Evolutionary conservation across 306 rosid genomes (phyloP).

Genomic region (Astragalus glycyphyllos): DNA sequence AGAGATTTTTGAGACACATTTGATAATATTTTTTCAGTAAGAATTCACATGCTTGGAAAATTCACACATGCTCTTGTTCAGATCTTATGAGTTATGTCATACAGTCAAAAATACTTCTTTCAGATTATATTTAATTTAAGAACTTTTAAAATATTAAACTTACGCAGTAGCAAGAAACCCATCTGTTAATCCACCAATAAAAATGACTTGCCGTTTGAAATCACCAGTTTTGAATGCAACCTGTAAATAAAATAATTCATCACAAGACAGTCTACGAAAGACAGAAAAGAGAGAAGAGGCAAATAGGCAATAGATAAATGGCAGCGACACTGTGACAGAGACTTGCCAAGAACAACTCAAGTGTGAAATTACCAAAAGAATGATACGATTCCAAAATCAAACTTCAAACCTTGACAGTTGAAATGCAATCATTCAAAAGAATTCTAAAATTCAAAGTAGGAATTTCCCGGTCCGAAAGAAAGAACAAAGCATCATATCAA

Average conservation of each 20-base stretch:
- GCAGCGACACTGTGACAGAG: neutral
- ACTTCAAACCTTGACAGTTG: neutral
- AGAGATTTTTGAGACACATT: slow-evolving; percentile 16
- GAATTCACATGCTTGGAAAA: neutral
- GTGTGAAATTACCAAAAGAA: slow-evolving; percentile 1
- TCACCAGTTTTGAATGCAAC: slow-evolving; percentile 97
- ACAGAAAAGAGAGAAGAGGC: neutral
- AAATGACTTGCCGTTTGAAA: slow-evolving; percentile 83
- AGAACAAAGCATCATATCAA: no score
- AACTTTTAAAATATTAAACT: slow-evolving; percentile 37
- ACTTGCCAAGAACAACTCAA: no score
- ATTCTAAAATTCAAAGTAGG: slow-evolving; percentile 9
- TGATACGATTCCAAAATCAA: neutral
- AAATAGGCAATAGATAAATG: slow-evolving; percentile 2
- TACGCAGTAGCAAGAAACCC: slow-evolving; percentile 95
- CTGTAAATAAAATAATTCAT: slow-evolving; percentile 50
- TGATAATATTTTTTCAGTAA: neutral
- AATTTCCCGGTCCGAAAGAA: neutral
- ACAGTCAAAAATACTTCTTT: neutral
- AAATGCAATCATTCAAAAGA: slow-evolving; percentile 13
- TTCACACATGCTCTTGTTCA: neutral
- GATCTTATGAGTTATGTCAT: slow-evolving; percentile 10
- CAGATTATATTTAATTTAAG: neutral
- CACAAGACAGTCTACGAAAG: slow-evolving; percentile 11
- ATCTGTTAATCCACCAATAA: slow-evolving; percentile 94